Conservation (phyloP, 768 basidiomycete species). For the Trametes cingulata region DNA sequence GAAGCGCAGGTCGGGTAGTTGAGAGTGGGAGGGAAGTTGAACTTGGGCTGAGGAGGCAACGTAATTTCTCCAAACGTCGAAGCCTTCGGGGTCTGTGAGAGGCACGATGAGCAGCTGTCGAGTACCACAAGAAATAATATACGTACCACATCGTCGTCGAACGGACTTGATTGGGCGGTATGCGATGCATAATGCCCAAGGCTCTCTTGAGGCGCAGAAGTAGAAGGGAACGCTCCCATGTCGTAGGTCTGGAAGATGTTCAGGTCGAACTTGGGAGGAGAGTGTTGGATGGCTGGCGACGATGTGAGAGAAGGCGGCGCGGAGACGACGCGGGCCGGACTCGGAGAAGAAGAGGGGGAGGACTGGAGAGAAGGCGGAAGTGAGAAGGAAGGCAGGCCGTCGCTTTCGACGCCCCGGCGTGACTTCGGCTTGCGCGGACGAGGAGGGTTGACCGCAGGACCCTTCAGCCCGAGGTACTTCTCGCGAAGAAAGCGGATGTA, state of each 20-base stretch:
- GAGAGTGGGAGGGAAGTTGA: slow-evolving; percentile 6
- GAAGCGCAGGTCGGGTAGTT: not conserved
- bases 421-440: slow-evolving; percentile 35
- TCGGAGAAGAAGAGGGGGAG: not conserved
- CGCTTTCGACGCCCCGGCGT: slow-evolving; percentile 17
- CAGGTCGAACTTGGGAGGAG: not conserved
- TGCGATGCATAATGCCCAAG: not conserved
- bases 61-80: slow-evolving; percentile 9
- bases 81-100: slow-evolving; percentile 8
- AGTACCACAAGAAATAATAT: not conserved
- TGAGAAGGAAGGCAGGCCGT: not conserved
- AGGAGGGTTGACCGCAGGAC: slow-evolving; percentile 38
- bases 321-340: not conserved
- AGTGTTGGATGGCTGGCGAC: not conserved
- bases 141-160: slow-evolving; percentile 10
- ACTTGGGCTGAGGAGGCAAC: slow-evolving; percentile 9
- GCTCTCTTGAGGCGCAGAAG: not conserved
- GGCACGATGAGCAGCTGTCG: not conserved
- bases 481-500: slow-evolving; percentile 39
- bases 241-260: not conserved
- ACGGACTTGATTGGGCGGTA: not conserved
- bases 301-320: slow-evolving; percentile 2
- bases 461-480: slow-evolving; percentile 34
- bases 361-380: slow-evolving; percentile 2
- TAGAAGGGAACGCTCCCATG: not conserved